A percentile compares a stretch with the other conserved stretches of the same genome.
phyloP scores from a whole-genome alignment of 2,329 filamentous ascomycete species.

The Sclerotinia spermophila region DNA sequence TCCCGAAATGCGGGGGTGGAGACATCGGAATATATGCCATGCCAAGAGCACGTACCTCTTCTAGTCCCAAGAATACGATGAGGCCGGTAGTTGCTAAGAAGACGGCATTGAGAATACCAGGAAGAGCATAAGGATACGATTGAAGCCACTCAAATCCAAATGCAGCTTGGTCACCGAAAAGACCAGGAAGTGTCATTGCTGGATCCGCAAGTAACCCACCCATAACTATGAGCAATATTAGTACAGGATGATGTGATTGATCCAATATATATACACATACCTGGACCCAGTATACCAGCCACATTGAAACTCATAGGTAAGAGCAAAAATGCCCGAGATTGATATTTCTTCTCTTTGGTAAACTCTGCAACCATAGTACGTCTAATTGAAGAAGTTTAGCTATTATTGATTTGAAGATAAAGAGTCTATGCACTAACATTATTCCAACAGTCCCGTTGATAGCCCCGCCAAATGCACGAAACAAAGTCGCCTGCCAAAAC shows the following conservation, averaged over 20 bases:
- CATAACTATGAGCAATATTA: conserved; percentile 28
- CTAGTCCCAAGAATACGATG: conserved; percentile 37
- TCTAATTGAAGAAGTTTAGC: conserved; percentile 40
- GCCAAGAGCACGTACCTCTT: conserved; percentile 27
- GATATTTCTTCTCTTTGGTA: conserved; percentile 62
- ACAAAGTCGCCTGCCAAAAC: conserved; percentile 71
- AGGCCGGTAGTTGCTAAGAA: conserved; percentile 34
- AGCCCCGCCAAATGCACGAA: conserved; percentile 67
- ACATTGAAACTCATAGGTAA: conserved; percentile 64
- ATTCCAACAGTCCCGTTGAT: conserved; percentile 74
- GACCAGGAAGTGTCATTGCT: conserved; percentile 36
- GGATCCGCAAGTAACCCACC: conserved; percentile 46
- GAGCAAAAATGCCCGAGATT: conserved; percentile 42
- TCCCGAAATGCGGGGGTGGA: background rate
- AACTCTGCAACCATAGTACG: conserved; percentile 69
- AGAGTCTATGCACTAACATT: conserved; percentile 53
- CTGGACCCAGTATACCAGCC: conserved; percentile 51
- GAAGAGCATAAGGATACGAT: conserved; percentile 43
- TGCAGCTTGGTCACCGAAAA: conserved; percentile 37
- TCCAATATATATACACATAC: conserved; percentile 39
- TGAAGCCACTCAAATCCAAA: conserved; percentile 38
- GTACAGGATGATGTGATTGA: background rate
- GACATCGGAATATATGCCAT: background rate
- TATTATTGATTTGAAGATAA: background rate
- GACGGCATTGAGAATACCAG: conserved; percentile 38